These are phyloP conservation scores for Colletotrichum euphorbiae DNA, from an alignment of 2,329 filamentous ascomycete species.

Conservation along the genomic window DNA sequence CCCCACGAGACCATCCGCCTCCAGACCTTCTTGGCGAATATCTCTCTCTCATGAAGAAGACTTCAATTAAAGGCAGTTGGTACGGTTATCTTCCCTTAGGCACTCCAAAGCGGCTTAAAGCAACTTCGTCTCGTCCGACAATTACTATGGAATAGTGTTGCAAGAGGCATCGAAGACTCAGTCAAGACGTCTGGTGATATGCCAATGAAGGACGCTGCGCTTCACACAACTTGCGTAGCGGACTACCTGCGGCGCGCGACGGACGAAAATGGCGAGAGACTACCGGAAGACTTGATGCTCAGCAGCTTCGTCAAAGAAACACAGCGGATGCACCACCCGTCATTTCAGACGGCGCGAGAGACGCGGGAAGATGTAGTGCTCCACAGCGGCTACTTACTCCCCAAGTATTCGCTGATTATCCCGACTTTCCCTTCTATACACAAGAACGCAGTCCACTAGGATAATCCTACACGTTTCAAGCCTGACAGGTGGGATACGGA, in stretches of 20 bases:
- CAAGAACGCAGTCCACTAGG: conserved; percentile 18
- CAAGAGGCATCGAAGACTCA: conserved; percentile 19
- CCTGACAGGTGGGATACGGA: conserved; percentile 19
- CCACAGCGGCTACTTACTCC: conserved; percentile 16
- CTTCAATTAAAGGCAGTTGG: conserved; percentile 3
- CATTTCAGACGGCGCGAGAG: conserved; percentile 25
- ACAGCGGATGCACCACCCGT: conserved; percentile 25
- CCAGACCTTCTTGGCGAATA: conserved; percentile 22
- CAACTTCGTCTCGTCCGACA: conserved; percentile 7
- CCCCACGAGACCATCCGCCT: conserved; percentile 22
- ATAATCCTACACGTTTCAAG: conserved; percentile 17
- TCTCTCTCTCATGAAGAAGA: conserved; percentile 33
- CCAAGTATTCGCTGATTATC: conserved; percentile 9
- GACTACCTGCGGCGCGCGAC: conserved; percentile 16
- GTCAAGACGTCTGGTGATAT: not conserved
- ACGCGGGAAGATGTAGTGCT: conserved; percentile 12
- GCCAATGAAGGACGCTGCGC: conserved; percentile 23
- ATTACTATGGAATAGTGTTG: conserved; percentile 16
- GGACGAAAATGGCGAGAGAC: not conserved
- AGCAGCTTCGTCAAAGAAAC: conserved; percentile 28
- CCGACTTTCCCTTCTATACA: conserved; percentile 22
- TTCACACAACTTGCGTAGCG: conserved; percentile 14
- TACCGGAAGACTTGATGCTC: conserved; percentile 9
- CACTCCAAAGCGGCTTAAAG: conserved; percentile 12
- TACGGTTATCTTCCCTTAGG: conserved; percentile 27